Conservation (phyloP, 177 flowering plant genomes). For the Vitis hybrid region DNA sequence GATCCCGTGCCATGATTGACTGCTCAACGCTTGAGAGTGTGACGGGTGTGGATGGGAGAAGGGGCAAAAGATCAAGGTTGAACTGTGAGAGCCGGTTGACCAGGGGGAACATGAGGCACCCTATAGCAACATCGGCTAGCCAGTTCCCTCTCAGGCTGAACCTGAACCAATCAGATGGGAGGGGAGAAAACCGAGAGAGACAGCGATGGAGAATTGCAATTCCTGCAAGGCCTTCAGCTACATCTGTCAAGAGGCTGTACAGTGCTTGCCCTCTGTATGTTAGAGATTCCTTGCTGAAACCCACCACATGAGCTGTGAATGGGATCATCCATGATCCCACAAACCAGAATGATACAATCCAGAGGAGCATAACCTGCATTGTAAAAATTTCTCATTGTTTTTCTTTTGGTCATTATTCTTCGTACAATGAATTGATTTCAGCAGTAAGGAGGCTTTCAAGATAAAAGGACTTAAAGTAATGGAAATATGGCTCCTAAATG, state of each 20-base stretch:
- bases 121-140: conserved; percentile 73
- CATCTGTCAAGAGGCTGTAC: conserved; percentile 88
- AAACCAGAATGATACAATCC: conserved; percentile 94
- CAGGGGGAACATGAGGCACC: conserved; percentile 92
- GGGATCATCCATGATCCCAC: conserved; percentile 96
- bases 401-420: background rate
- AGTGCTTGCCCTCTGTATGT: conserved; percentile 95
- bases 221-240: conserved; percentile 93
- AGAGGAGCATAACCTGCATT: conserved; percentile 88
- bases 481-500: no score
- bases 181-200: conserved; percentile 72
- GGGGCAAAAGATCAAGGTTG: conserved; percentile 72
- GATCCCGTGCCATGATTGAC: conserved; percentile 87
- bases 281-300: conserved; percentile 73
- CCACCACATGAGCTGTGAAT: conserved; percentile 70
- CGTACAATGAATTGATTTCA: background rate
- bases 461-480: no score
- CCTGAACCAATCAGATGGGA: conserved; percentile 81
- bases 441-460: no score
- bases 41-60: conserved; percentile 63
- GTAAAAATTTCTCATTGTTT: background rate
- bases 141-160: conserved; percentile 79
- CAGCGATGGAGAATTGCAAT: conserved; percentile 81
- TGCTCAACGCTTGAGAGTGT: conserved; percentile 86
- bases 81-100: conserved; percentile 86